Evolutionary conservation across 805 yeast species (phyloP).

Genomic region (Spathaspora passalidarum): DNA sequence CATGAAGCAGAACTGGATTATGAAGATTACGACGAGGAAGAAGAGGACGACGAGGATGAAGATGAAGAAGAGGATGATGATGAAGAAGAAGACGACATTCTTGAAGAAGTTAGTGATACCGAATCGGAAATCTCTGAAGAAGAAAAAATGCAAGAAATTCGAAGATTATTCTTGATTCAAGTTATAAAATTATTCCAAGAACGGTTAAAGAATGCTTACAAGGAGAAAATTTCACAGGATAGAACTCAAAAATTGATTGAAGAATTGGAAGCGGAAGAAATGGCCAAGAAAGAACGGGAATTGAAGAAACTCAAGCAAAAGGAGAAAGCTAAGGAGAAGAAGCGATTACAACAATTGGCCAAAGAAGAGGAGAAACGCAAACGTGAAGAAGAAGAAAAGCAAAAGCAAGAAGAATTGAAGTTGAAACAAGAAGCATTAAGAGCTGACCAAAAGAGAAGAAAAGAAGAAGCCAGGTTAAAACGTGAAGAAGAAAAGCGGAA

Average conservation of each 20-base stretch:
- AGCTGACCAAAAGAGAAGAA: constrained; percentile 36
- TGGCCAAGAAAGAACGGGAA: constrained; percentile 60
- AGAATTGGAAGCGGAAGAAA: constrained; percentile 70
- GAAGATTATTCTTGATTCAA: constrained; percentile 74
- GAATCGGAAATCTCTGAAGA: constrained; percentile 47
- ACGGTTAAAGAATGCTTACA: constrained; percentile 70
- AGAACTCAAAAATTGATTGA: constrained; percentile 57
- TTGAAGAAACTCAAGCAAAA: constrained; percentile 62
- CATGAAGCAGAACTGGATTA: constrained; percentile 12
- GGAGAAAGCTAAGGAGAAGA: constrained; percentile 71
- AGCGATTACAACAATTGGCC: constrained; percentile 56
- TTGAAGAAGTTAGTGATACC: constrained; percentile 34
- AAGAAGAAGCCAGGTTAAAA: constrained; percentile 36
- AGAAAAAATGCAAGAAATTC: constrained; percentile 71
- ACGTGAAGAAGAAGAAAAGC: constrained; percentile 52
- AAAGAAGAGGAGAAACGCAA: constrained; percentile 58
- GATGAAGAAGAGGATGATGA: constrained; percentile 37
- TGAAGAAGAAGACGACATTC: constrained; percentile 41
- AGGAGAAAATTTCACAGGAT: constrained; percentile 78
- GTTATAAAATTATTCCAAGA: constrained; percentile 76
- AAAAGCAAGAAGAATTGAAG: constrained; percentile 28
- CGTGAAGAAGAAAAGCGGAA: constrained; percentile 50
- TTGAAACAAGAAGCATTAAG: constrained; percentile 31
- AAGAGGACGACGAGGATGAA: constrained; percentile 24
- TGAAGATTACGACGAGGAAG: constrained; percentile 19